Evolutionary conservation across 2,329 filamentous ascomycete species (phyloP), one percentile per base, ranked within the genome.

Genomic region (Alternaria alternata): DNA sequence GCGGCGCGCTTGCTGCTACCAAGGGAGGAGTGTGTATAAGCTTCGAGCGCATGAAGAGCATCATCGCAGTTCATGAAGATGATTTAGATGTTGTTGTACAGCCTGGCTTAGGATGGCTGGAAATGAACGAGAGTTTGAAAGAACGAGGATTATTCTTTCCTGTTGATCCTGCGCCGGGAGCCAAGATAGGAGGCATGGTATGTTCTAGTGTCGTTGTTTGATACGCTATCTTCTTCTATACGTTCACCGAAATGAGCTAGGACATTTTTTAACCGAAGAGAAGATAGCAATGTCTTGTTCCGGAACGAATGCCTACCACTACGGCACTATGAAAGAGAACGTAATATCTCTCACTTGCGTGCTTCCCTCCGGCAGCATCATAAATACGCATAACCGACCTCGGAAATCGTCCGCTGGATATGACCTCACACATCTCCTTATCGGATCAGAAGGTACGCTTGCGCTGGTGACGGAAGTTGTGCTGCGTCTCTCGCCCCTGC

Each of bases 311-410:
- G 91, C 93, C 12, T 96, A 96, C 82, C 86, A 92, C 56, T 97
- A 96, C 76, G 93, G 93, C 62, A 97, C 93, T 2, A 96, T 97
- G 92, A 88, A 91, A 63, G 92, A 96, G 74, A 96, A 93, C 91
- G 93, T 97, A 16, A 82, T 96, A 14, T 90, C 87, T 52, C 79
- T 97, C 65, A 97, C 93, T 0, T 90, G 94, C 2, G 93, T 97
- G 11, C 84, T 97, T 69, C 93, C 93, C 11, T 93, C 96, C 77
- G 93, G 93, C 42, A 94, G 91, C 2, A 80, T 97, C 38, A 87
- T 97, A 78, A 94, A 92, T 82, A 97, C 94, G 12, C 86, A 91
- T 61, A 91, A 95, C 77, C 87, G 93, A 43, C 93, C 93, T 3
- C 87, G 93, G 64, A 97, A 97, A 83, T 93, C 90, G 70, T 92